Conservation (phyloP, 2,329 filamentous ascomycete species). For the Aspergillus calidoustus region DNA sequence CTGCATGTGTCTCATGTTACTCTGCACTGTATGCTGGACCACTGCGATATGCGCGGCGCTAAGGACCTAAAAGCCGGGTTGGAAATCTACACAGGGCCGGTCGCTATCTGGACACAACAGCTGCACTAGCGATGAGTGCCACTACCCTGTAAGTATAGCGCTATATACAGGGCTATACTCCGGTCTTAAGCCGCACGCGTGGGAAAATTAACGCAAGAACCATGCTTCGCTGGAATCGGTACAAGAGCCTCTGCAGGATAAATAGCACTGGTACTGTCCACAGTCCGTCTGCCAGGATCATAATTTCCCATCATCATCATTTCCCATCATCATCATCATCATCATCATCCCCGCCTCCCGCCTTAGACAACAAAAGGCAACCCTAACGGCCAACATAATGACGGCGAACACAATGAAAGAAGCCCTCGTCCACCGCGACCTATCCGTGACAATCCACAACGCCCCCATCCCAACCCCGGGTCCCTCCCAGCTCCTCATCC, state of each 20-base stretch:
- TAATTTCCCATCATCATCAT: neutral
- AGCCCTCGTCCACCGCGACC: neutral
- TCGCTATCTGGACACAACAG: neutral
- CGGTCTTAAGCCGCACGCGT: neutral
- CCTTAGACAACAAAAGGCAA: neutral
- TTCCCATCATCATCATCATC: too few relatives aligned
- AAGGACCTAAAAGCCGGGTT: too few relatives aligned
- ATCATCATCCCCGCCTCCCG: too few relatives aligned
- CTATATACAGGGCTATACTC: neutral
- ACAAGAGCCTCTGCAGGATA: neutral
- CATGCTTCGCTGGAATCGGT: too few relatives aligned
- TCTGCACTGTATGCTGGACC: too few relatives aligned
- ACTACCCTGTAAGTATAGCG: neutral
- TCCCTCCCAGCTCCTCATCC: constrained; percentile 40
- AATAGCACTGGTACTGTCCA: too few relatives aligned
- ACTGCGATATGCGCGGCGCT: too few relatives aligned
- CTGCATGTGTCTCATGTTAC: too few relatives aligned
- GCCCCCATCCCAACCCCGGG: constrained; percentile 43
- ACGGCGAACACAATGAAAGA: constrained; percentile 1
- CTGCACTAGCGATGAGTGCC: rapidly evolving
- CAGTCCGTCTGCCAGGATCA: too few relatives aligned
- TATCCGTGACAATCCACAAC: neutral
- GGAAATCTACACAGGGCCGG: neutral
- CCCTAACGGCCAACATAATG: neutral
- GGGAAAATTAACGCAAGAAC: neutral